Percentiles rank a stretch among this genome's conserved stretches.
Evolutionary conservation across 169 alveolate species (phyloP).

Genomic region (Neospora caninum): DNA sequence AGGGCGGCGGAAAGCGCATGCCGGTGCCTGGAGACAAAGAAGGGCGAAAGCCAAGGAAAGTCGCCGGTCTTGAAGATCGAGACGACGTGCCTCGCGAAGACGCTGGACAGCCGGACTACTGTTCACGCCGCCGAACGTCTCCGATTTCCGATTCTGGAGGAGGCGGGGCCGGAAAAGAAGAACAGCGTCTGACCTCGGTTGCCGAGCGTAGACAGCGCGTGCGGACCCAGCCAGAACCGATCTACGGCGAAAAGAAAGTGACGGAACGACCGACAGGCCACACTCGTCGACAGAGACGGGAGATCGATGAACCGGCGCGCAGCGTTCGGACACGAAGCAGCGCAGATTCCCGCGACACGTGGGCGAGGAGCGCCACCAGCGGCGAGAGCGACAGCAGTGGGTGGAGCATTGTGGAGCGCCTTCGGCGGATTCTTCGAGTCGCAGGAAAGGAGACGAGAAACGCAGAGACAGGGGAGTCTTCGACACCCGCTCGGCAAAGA

Average conservation of each 20-base stretch:
- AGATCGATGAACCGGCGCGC: no score
- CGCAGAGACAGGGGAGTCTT: not conserved
- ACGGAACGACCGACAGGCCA: not conserved
- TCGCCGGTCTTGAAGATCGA: not conserved
- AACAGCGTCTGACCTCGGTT: not conserved
- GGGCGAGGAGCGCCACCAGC: not conserved
- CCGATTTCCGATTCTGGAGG: no score
- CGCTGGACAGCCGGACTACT: no score
- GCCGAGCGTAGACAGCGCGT: not conserved
- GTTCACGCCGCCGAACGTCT: no score
- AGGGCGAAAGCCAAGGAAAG: not conserved
- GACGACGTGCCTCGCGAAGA: no score
- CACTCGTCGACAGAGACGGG: no score
- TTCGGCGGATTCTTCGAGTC: not conserved
- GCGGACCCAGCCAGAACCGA: not conserved
- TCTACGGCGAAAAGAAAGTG: not conserved
- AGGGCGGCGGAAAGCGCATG: not conserved
- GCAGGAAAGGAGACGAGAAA: not conserved
- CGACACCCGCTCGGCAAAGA: no score
- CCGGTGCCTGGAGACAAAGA: not conserved
- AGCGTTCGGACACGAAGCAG: no score
- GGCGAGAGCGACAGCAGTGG: not conserved
- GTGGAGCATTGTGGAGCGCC: not conserved
- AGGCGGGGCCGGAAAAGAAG: not conserved
- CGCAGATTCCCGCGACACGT: no score